Base-by-base conservation (phyloP, 192 early-diverging fungal species). In the Cladochytrium replicatum region DNA sequence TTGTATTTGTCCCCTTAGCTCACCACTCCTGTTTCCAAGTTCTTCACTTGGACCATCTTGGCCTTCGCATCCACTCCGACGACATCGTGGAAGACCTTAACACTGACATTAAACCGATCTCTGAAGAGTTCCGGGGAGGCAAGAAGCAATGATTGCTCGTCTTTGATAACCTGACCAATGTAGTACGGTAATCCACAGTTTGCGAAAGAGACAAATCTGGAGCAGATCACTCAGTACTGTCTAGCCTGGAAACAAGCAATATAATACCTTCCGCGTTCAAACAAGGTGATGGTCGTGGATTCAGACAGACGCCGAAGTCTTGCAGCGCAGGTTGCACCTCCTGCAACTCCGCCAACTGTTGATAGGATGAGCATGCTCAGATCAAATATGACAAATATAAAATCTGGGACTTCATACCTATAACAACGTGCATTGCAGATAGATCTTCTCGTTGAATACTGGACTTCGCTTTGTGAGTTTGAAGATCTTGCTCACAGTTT, bases 151-250 rank as follows among this genome's bases (percentile, higher is more conserved):
- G 23, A 23, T 9, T 6, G 11, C 39, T 48, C 7, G 6, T 48
- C 39, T 8, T 42, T 46, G 1, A 48, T 48, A 1, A 46, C 17
- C 21, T 48, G 23, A 11, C 47, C 47, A 15, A 48, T n/a, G 38
- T 43, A 48, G n/a, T 48, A 48, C 11, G 47, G 47, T 0, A 48
- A n/a, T 6, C 47, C 47, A 46, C 47, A 48, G 43, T 48, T 48
- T 23, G 47, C 47, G 38, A 46, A 48, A 34, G 47, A 48, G 0
- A 48, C 47, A 46, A 11, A 46, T n/a, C n/a, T n/a, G n/a, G n/a
- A n/a, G n/a, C n/a, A n/a, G n/a, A n/a, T n/a, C n/a, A n/a, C n/a
- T n/a, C n/a, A n/a, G n/a, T n/a, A n/a, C n/a, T n/a, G n/a, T n/a
- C n/a, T n/a, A n/a, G n/a, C n/a, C n/a, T n/a, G n/a, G n/a, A n/a